Evolutionary conservation across 768 basidiomycete species (phyloP), one percentile per base, ranked within the genome.

Genomic region (Kwoniella sp.): DNA sequence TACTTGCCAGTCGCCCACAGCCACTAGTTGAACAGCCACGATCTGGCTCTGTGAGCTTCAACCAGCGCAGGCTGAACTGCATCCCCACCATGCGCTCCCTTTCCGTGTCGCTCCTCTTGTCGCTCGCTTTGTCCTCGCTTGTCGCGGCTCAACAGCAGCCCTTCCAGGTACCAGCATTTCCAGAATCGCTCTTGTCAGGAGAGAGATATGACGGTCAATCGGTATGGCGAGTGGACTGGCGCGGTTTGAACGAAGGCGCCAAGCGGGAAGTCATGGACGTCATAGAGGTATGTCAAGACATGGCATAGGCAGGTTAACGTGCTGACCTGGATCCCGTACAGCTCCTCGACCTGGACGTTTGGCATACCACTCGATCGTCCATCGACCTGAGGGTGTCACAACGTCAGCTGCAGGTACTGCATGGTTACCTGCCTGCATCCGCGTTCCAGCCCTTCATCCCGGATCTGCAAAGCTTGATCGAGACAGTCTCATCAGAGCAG

Each of bases 341-440:
- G 69, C 14, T 51, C 5, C 57, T 67, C 17, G 59, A 67, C 20
- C 53, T 71, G n/a, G 73, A 74, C 41, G 53, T 74, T 11, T 74
- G 73, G 73, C 60, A 59, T 5, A 39, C 62, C 3, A 60, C 73
- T 0, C 50, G 46, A 5, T 36, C 59, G 6, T 40, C 51, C 11
- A 26, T 72, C 26, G 73, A 74, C 38, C 19, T 74, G 29, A 59
- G 65, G 11, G 26, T 71, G 1, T 36, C 54, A 3, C 22, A 60
- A 0, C 20, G 34, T 15, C 36, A 51, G 20, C 17, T 45, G 27
- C 15, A 37, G 14, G 22, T 45, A 22, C 43, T 60, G 46, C 19
- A 38, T 17, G 6, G 3, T 14, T 40, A 46, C 34, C 43, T 63
- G 15, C 38, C 34, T 19, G 33, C 36, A 12, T 40, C 42, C 19